Base-by-base conservation (phyloP, 1,284 basidiomycete genomes). In the Apiotrichum domesticum region DNA sequence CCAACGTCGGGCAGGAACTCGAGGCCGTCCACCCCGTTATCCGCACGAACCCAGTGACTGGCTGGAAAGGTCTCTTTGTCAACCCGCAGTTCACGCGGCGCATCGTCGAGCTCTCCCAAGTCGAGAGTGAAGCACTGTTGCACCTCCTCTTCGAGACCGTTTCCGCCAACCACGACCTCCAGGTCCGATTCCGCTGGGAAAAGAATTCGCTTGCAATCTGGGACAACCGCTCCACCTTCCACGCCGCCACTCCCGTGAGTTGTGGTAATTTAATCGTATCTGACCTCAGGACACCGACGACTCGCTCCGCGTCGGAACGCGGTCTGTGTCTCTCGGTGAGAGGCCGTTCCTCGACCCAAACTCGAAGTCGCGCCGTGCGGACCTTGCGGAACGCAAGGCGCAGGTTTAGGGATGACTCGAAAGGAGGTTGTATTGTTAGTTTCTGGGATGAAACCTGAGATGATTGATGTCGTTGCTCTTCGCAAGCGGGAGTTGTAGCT, bases 1-100 rank as follows among this genome's bases (percentile, higher is more conserved):
- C 80, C 41, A 87, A 87, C 66, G 76, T 78, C 10, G 85, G 85
- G n/a, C 76, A 77, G 37, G 73, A 79, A 41, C 74, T 88, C 39
- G 76, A 76, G 10, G 82, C 86, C 35, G 84, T 87, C 10, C 85
- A 89, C 69, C 87, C 71, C n/a, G 62, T 74, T 14, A 62, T 69
- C 46, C 50, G 72, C 34, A 61, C 62, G 11, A 65, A 68, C 52
- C 66, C 87, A 11, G 83, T 80, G 1, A 89, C 87, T 0, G 87
- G 87, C 13, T 88, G 85, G 85, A 88, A 89, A 80, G 83, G 81
- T 54, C 70, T 89, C 62, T 88, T 84, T 64, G 83, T 87, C 55
- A 86, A 87, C 77, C 65, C 69, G 44, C 76, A 60, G 1, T 87
- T 87, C 75, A 86, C 84, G 4, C 81, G 79, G 60, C 79, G 81